phyloP scores from a whole-genome alignment of 1,284 basidiomycete genomes.

The Moniliophthora roreri region DNA sequence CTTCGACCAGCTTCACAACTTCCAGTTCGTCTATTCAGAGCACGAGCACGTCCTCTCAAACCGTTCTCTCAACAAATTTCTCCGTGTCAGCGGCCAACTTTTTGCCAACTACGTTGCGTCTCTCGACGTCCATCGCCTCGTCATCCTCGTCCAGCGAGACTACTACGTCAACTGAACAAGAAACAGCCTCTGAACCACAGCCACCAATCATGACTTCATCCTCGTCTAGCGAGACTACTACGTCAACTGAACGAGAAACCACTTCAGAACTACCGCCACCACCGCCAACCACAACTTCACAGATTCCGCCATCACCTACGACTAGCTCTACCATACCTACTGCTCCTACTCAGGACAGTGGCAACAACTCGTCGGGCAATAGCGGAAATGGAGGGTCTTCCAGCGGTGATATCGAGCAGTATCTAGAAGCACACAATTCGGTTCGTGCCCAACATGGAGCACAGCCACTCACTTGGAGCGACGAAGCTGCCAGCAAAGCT shows the following conservation, averaged over 20 bases:
- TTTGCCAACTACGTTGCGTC: neutral
- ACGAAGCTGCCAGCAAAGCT: slow-evolving; percentile 52
- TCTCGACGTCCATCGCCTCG: slow-evolving; percentile 10
- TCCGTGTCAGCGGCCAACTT: slow-evolving; percentile 1
- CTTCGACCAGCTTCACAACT: slow-evolving; percentile 10
- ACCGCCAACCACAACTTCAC: slow-evolving; percentile 2
- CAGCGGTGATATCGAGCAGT: slow-evolving; percentile 39
- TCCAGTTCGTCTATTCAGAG: neutral
- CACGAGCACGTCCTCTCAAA: slow-evolving; percentile 4
- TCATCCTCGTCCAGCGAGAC: slow-evolving; percentile 12
- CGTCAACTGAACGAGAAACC: slow-evolving; percentile 4
- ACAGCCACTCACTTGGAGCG: slow-evolving; percentile 54
- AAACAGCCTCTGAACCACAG: slow-evolving; percentile 10
- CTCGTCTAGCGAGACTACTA: slow-evolving; percentile 2
- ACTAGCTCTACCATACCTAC: slow-evolving; percentile 5
- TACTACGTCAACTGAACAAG: neutral
- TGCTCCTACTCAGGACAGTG: slow-evolving; percentile 7
- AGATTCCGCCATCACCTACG: neutral
- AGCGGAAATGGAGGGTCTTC: slow-evolving; percentile 19
- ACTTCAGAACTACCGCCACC: slow-evolving; percentile 11
- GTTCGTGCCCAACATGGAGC: slow-evolving; percentile 63
- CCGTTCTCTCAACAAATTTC: neutral
- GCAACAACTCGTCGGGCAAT: neutral
- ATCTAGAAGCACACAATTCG: slow-evolving; percentile 59
- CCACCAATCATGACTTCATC: slow-evolving; percentile 16